A percentile compares a stretch with the other conserved stretches of the same genome.
These are phyloP conservation scores for Hydnomerulius pinastri DNA, from an alignment of 768 basidiomycete species.

Conservation along the genomic window DNA sequence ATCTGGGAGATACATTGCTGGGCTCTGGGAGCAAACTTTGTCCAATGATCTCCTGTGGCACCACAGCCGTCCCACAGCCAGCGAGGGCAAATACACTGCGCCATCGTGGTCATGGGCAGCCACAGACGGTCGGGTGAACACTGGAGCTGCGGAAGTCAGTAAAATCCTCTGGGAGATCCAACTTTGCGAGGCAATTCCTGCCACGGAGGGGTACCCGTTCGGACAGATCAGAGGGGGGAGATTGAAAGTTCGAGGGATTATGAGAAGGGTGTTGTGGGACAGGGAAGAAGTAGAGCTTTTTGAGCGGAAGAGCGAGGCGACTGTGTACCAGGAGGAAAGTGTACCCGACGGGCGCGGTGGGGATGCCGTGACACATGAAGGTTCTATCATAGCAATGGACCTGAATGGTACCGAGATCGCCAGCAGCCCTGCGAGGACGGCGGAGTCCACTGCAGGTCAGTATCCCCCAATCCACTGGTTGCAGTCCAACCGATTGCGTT, in stretches of 20 bases:
- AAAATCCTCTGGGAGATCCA: neutral
- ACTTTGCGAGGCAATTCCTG: neutral
- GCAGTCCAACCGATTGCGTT: too few relatives aligned
- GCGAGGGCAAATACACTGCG: neutral
- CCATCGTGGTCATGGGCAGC: constrained; percentile 13
- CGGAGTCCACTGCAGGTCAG: too few relatives aligned
- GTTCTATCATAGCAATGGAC: too few relatives aligned
- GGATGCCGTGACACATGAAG: neutral
- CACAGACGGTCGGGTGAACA: neutral
- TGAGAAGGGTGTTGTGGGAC: constrained; percentile 4
- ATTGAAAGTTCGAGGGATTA: neutral
- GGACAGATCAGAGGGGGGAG: constrained; percentile 2
- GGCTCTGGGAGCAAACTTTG: constrained; percentile 5
- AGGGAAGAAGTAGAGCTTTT: neutral
- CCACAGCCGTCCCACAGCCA: neutral
- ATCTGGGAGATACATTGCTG: constrained; percentile 4
- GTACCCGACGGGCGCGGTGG: too few relatives aligned
- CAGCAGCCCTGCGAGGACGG: too few relatives aligned
- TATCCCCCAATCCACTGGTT: too few relatives aligned
- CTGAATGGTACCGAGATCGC: too few relatives aligned
- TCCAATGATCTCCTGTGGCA: constrained; percentile 6
- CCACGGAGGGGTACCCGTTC: neutral
- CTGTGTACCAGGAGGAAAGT: too few relatives aligned
- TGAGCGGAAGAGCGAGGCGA: neutral
- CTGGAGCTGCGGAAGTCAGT: too few relatives aligned